These are phyloP conservation scores for Rubroshorea leprosula DNA, from an alignment of 345 rosid species.

Conservation along the genomic window DNA sequence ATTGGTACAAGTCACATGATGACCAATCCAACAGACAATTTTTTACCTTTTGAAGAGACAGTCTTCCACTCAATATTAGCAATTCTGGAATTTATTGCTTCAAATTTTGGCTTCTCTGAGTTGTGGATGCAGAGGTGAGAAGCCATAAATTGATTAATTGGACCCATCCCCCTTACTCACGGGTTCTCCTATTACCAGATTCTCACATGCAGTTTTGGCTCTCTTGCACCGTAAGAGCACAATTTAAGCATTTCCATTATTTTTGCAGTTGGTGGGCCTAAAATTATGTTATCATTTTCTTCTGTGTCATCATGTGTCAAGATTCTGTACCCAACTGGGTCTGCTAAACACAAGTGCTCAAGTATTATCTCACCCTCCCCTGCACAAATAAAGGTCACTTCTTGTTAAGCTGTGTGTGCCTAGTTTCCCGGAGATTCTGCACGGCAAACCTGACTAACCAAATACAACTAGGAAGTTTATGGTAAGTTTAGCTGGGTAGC, in stretches of 20 bases:
- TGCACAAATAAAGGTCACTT: not conserved
- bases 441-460: no score
- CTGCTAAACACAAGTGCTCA: not conserved
- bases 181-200: slow-evolving; percentile 53
- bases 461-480: no score
- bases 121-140: slow-evolving; percentile 4
- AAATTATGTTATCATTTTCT: slow-evolving; percentile 8
- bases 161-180: slow-evolving; percentile 28
- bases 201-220: slow-evolving; percentile 31
- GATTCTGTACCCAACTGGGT: not conserved
- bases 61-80: not conserved
- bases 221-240: slow-evolving; percentile 15
- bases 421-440: no score
- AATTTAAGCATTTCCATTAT: slow-evolving; percentile 2
- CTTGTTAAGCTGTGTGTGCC: no score
- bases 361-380: not conserved
- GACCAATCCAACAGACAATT: not conserved
- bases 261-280: slow-evolving; percentile 13
- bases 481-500: no score
- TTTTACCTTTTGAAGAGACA: slow-evolving; percentile 10
- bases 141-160: slow-evolving; percentile 4
- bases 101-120: not conserved
- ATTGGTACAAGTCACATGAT: no score
- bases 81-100: not conserved
- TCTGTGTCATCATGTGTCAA: slow-evolving; percentile 7